These are phyloP conservation scores for Lentinula detonsa DNA, from an alignment of 768 basidiomycete species.

Conservation along the genomic window DNA sequence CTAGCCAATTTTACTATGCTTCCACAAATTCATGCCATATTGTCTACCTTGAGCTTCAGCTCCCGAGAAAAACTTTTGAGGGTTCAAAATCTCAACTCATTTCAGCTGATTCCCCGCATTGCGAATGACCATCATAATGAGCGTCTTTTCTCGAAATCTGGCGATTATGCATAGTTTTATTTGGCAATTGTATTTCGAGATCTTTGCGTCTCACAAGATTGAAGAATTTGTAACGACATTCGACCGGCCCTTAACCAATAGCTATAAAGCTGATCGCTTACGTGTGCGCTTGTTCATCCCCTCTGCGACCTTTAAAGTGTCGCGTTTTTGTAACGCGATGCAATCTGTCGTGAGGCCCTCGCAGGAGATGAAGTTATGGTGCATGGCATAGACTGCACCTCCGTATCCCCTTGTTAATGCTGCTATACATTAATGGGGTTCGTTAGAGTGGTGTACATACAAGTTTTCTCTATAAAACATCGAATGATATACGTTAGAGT, in stretches of 20 bases:
- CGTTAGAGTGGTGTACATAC: conserved; percentile 84
- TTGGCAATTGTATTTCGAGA: too few species aligned
- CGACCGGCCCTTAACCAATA: conserved; percentile 1
- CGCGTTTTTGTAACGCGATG: conserved; percentile 33
- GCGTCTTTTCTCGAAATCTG: too few species aligned
- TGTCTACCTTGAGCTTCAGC: too few species aligned
- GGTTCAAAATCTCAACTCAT: too few species aligned
- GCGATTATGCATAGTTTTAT: too few species aligned
- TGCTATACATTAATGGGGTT: conserved; percentile 56
- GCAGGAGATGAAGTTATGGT: conserved; percentile 89
- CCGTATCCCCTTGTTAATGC: conserved; percentile 78
- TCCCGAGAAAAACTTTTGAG: too few species aligned
- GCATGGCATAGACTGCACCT: conserved; percentile 84
- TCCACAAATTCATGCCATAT: too few species aligned
- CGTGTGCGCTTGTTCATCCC: conserved; percentile 25
- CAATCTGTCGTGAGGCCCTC: conserved; percentile 51
- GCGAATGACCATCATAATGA: too few species aligned
- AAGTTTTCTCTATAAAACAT: neutral
- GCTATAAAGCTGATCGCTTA: neutral
- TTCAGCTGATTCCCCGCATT: too few species aligned
- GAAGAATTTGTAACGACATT: too few species aligned
- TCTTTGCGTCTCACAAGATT: too few species aligned
- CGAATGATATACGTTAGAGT: neutral
- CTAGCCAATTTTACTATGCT: too few species aligned
- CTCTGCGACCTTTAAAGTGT: conserved; percentile 36